A percentile compares a stretch with the other conserved stretches of the same genome.
Conservation (phyloP, 345 rosid genomes). For the Melaleuca alternifolia region DNA sequence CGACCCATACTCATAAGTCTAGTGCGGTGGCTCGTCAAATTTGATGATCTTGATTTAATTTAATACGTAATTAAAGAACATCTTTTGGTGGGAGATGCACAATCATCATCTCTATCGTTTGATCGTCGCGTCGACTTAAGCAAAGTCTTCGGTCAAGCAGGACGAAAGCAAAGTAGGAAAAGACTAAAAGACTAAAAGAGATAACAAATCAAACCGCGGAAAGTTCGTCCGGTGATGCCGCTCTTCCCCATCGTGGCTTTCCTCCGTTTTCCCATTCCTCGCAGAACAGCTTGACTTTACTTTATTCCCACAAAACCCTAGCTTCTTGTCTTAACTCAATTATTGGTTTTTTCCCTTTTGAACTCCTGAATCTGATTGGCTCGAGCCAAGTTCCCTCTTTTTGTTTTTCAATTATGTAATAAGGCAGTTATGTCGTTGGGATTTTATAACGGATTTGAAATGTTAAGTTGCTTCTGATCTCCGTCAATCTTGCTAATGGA, state of each 20-base stretch:
- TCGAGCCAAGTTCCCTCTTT: not conserved
- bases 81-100: not conserved
- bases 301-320: not conserved
- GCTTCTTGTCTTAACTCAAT: not conserved
- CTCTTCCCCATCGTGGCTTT: not conserved
- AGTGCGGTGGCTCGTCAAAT: not conserved
- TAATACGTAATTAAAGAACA: not conserved
- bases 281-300: not conserved
- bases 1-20: not conserved
- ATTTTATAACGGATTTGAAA: not conserved
- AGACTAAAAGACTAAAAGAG: not conserved
- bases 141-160: not conserved
- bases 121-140: not conserved
- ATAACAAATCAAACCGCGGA: not conserved
- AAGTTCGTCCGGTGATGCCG: not conserved
- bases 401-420: not conserved
- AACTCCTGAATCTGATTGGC: not conserved
- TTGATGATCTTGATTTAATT: not conserved
- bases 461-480: not conserved
- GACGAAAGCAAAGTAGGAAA: not conserved
- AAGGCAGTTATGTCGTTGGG: not conserved
- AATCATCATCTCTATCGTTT: not conserved
- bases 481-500: not conserved
- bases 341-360: not conserved
- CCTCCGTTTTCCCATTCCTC: not conserved